Evolutionary conservation across 768 basidiomycete species (phyloP).

Genomic region (Galerina marginata): DNA sequence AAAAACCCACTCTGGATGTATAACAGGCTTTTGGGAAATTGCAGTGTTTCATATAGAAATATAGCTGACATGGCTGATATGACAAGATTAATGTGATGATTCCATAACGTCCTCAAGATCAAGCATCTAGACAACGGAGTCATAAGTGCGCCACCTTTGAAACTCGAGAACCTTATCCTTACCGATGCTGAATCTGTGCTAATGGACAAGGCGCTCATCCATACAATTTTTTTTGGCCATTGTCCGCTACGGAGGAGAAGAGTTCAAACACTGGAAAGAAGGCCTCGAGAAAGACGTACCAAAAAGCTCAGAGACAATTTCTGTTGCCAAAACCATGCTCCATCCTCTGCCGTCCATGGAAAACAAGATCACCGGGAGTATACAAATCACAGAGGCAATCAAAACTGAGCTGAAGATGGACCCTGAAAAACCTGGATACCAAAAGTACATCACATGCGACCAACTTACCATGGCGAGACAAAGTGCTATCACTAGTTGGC

Average conservation of each 20-base stretch:
- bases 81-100: neutral
- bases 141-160: slow-evolving; percentile 28
- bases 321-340: slow-evolving; percentile 31
- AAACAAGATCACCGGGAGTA: slow-evolving; percentile 37
- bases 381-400: slow-evolving; percentile 35
- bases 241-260: slow-evolving; percentile 32
- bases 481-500: slow-evolving; percentile 34
- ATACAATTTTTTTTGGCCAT: slow-evolving; percentile 36
- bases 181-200: slow-evolving; percentile 20
- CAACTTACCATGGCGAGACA: slow-evolving; percentile 42
- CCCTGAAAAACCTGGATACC: slow-evolving; percentile 8
- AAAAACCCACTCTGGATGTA: too few species aligned
- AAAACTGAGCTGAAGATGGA: slow-evolving; percentile 30
- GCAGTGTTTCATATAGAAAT: too few species aligned
- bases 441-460: slow-evolving; percentile 33
- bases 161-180: slow-evolving; percentile 31
- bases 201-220: slow-evolving; percentile 22
- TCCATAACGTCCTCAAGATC: slow-evolving; percentile 29
- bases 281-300: slow-evolving; percentile 25
- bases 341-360: slow-evolving; percentile 41
- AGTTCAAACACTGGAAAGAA: slow-evolving; percentile 28
- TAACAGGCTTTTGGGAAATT: too few species aligned
- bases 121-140: slow-evolving; percentile 25
- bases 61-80: slow-evolving; percentile 45
- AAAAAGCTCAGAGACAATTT: slow-evolving; percentile 27